Base-by-base conservation (phyloP, 2,329 filamentous ascomycete genomes). In the Colletotrichum scovillei region DNA sequence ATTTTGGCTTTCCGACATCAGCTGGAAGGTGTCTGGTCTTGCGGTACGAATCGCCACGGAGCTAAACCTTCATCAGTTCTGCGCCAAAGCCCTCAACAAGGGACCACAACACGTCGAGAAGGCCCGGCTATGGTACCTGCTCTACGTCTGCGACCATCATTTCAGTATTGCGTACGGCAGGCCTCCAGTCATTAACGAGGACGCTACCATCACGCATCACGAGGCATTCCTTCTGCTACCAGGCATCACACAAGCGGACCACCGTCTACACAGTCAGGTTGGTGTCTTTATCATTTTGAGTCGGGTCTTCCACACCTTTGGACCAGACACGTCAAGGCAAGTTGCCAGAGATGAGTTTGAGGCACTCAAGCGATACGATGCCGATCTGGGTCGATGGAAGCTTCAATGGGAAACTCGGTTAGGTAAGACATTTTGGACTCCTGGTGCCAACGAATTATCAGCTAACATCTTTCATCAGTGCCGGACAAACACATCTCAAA, bases 61-160 rank as follows among this genome's bases (percentile, higher is more conserved):
- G 76, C 81, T 90, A 60, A 88, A 88, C 42, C 81, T 90, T 3
- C 88, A 90, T 75, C 87, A 88, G 72, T 87, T 84, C 68, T 88
- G 86, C 69, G 84, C 85, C 58, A 87, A 86, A 76, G 83, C 88
- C 56, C 81, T 87, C 1, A 75, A 75, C 7, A 82, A 84, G 24
- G 85, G 85, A 0, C 81, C 83, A 24, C 84, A 88, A 74, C 84
- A 88, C 67, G 86, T 88, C 76, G 87, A 91, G 72, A 85, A 87
- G 30, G 86, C 90, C 5, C 84, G 90, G 55, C 81, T 92, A 7
- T 92, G 90, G 89, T 92, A 92, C 78, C 78, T 91, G 42, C 80
- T 91, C 0, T 92, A 92, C 76, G 89, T 92, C 1, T 92, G 90
- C 76, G 91, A 92, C 76, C 90, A 92, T 74, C 91, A 92, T 78